A percentile compares a stretch with the other conserved stretches of the same genome.
phyloP scores from a whole-genome alignment of 345 rosid species.

The Melaleuca alternifolia region DNA sequence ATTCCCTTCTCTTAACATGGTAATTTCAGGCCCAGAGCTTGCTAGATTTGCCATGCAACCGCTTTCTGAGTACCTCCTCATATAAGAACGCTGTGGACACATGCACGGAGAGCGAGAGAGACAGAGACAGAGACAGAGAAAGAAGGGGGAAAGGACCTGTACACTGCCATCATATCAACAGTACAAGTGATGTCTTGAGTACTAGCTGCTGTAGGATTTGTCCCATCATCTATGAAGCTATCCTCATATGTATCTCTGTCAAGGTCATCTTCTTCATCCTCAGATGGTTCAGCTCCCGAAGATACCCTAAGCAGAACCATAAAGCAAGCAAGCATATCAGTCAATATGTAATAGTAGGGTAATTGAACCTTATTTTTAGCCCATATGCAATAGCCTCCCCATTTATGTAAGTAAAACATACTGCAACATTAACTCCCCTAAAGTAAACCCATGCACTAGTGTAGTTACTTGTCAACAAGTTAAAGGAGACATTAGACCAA shows the following conservation, averaged over 20 bases:
- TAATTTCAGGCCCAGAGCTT: not conserved
- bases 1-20: not conserved
- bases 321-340: not conserved
- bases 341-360: not conserved
- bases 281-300: constrained; percentile 58
- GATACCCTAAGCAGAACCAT: constrained; percentile 45
- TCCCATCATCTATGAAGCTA: constrained; percentile 82
- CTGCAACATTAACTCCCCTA: not conserved
- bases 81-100: not conserved
- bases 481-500: not conserved
- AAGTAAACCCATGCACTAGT: not conserved
- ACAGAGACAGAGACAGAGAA: constrained; percentile 1
- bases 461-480: not conserved
- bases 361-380: not conserved
- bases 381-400: not conserved
- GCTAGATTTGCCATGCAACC: not conserved
- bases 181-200: constrained; percentile 45
- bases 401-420: not conserved
- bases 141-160: constrained; percentile 48
- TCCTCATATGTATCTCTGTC: constrained; percentile 45
- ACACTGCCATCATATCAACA: constrained; percentile 82
- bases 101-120: not conserved
- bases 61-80: not conserved
- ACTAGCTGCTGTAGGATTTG: constrained; percentile 40
- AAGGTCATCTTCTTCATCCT: constrained; percentile 46